A percentile compares a stretch with the other conserved stretches of the same genome.
Evolutionary conservation across 495 filamentous ascomycete genomes (phyloP).

Genomic region (Extremus antarcticus): DNA sequence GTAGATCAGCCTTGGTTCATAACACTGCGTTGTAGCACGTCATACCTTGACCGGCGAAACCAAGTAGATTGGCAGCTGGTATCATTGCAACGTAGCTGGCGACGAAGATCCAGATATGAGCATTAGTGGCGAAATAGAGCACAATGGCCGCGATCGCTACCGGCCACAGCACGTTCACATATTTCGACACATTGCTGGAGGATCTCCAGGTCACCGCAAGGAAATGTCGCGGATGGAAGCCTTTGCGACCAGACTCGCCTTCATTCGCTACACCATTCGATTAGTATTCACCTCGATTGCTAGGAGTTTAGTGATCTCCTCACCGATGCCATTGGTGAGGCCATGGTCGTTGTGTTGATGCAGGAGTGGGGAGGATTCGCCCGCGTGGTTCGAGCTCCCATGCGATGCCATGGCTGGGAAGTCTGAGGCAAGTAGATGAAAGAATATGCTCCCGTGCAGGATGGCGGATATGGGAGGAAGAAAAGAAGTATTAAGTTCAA

Average conservation of each 20-base stretch:
- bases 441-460: neutral
- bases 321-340: neutral
- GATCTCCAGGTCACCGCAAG: constrained; percentile 34
- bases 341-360: neutral
- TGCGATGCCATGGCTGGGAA: neutral
- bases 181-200: constrained; percentile 29
- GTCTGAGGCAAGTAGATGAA: neutral
- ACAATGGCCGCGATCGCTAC: constrained; percentile 44
- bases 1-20: no score
- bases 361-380: neutral
- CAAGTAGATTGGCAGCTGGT: neutral
- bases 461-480: no score
- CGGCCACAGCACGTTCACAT: constrained; percentile 43
- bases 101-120: neutral
- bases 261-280: neutral
- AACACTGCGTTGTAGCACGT: no score
- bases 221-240: constrained; percentile 36
- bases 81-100: constrained; percentile 1
- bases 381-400: neutral
- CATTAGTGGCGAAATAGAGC: constrained; percentile 35
- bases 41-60: neutral
- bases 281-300: no score
- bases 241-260: constrained; percentile 38
- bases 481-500: no score
- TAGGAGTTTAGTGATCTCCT: neutral